A percentile compares a stretch with the other conserved stretches of the same genome.
These are phyloP conservation scores for Tricholoma terreum DNA, from an alignment of 768 basidiomycete genomes.

Conservation along the genomic window DNA sequence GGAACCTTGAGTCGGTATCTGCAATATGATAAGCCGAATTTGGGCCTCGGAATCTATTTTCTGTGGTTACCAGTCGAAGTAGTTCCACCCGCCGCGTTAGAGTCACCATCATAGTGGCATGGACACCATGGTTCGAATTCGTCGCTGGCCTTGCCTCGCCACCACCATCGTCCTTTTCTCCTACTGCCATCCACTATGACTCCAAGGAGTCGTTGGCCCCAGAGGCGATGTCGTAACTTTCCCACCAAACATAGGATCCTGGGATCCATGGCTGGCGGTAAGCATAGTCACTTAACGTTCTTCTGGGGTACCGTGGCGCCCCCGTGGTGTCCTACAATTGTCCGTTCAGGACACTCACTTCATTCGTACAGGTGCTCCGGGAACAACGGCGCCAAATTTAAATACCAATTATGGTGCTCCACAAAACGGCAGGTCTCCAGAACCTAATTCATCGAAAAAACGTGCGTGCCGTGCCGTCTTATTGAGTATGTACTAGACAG, in stretches of 20 bases:
- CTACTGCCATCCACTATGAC: slow-evolving; percentile 11
- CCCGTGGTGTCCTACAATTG: not conserved
- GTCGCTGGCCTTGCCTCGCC: slow-evolving; percentile 6
- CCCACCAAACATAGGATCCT: slow-evolving; percentile 5
- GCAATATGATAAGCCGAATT: not conserved
- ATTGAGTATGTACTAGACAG: not conserved
- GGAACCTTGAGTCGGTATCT: not conserved
- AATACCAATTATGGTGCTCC: not conserved
- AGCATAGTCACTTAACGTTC: slow-evolving; percentile 2
- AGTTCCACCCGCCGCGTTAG: no score
- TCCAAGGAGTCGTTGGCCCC: slow-evolving; percentile 16
- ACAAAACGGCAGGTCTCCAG: not conserved
- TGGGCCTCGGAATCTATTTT: not conserved
- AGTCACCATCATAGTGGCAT: not conserved
- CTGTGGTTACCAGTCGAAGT: not conserved
- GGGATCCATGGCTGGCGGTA: slow-evolving; percentile 15
- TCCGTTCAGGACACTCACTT: not conserved
- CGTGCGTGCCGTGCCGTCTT: not conserved
- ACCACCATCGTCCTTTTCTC: slow-evolving; percentile 8
- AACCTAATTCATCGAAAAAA: not conserved
- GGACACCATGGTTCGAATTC: slow-evolving; percentile 2
- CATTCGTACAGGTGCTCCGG: slow-evolving; percentile 8
- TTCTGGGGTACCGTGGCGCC: not conserved
- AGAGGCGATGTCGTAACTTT: slow-evolving; percentile 15
- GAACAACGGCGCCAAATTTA: not conserved